Evolutionary conservation across 169 alveolate species (phyloP).

Genomic region (Eimeria praecox): DNA sequence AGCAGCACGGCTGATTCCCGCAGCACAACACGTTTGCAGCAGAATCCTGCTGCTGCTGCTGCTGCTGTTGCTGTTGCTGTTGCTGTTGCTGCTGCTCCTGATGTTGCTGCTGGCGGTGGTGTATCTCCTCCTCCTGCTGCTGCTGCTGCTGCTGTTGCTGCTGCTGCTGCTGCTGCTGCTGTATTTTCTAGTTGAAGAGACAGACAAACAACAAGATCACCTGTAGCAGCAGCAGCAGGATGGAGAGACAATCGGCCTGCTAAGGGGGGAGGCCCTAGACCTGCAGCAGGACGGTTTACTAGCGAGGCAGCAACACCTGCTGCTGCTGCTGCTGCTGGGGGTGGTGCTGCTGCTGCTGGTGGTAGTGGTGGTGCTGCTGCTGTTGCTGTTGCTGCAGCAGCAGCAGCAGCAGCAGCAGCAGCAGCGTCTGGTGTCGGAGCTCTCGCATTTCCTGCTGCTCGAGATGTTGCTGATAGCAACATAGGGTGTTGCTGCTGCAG

Average conservation of each 20-base stretch:
- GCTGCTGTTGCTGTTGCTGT: not conserved
- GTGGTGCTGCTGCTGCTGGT: constrained; percentile 56
- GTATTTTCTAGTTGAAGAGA: not conserved
- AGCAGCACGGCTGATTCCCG: constrained; percentile 26
- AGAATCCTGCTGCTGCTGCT: not conserved
- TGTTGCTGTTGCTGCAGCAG: not conserved
- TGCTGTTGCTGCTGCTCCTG: not conserved
- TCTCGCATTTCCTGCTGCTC: not conserved
- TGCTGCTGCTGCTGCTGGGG: constrained; percentile 42
- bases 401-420: not conserved
- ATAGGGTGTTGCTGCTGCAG: too few relatives aligned
- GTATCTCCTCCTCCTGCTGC: too few relatives aligned
- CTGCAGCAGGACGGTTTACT: not conserved
- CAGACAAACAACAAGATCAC: constrained; percentile 1
- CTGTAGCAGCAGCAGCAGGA: constrained; percentile 1
- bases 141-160: not conserved
- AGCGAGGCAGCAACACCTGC: constrained; percentile 5
- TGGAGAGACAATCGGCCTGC: constrained; percentile 66
- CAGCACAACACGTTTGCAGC: constrained; percentile 43
- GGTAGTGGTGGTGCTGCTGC: not conserved
- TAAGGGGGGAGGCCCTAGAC: constrained; percentile 1
- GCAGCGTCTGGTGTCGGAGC: not conserved
- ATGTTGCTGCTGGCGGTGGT: not conserved
- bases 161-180: constrained; percentile 4
- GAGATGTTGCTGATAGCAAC: too few relatives aligned